Evolutionary conservation across 164 flowering plant species (phyloP).

Genomic region (Pachysandra terminalis): DNA sequence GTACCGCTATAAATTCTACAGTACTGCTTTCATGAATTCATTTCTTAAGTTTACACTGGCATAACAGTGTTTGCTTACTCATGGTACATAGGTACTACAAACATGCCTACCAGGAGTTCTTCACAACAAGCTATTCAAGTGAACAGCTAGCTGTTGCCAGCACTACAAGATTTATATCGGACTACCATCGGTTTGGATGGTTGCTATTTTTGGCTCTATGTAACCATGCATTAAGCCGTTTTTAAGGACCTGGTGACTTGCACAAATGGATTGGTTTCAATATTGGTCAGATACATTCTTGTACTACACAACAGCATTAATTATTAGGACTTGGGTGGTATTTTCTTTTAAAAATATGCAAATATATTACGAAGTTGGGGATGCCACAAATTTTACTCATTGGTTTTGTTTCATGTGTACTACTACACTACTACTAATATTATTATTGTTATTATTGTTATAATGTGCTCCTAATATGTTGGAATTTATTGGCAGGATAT

Average conservation of each 20-base stretch:
- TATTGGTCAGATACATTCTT: slow-evolving; percentile 61
- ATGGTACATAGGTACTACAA: slow-evolving; percentile 62
- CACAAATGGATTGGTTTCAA: slow-evolving; percentile 80
- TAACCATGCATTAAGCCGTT: slow-evolving; percentile 76
- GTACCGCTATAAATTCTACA: too few relatives aligned
- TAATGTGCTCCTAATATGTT: slow-evolving; percentile 7
- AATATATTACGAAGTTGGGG: not conserved
- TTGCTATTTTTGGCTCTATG: slow-evolving; percentile 90
- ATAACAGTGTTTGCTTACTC: not conserved
- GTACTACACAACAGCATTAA: not conserved
- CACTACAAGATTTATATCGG: slow-evolving; percentile 34
- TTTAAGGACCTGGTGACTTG: slow-evolving; percentile 91
- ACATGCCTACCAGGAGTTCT: slow-evolving; percentile 63
- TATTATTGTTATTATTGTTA: too few relatives aligned
- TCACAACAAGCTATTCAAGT: slow-evolving; percentile 41
- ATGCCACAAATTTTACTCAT: not conserved
- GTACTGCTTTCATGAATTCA: not conserved
- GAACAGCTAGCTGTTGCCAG: slow-evolving; percentile 24
- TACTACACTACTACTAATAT: too few relatives aligned
- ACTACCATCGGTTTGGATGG: slow-evolving; percentile 93
- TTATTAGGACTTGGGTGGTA: not conserved
- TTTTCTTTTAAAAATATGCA: not conserved
- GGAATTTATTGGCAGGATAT: slow-evolving; percentile 59
- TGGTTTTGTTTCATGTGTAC: too few relatives aligned
- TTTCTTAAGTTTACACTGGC: not conserved